Evolutionary conservation across 164 flowering plant species (phyloP).

Genomic region (Annona cherimola): DNA sequence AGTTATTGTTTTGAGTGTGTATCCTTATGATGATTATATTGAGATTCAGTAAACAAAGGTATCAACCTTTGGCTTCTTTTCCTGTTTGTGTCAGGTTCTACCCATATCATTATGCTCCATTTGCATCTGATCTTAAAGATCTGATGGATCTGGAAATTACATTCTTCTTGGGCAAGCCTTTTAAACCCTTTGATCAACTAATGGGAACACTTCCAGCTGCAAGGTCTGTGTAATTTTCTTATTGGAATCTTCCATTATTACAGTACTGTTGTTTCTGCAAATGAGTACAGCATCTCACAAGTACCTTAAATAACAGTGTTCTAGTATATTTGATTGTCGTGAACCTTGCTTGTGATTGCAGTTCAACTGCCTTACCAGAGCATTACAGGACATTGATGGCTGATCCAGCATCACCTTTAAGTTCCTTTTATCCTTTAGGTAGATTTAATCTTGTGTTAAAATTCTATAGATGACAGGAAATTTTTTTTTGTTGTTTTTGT

Average conservation of each 20-base stretch:
- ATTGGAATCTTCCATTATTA: background rate
- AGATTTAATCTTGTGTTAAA: constrained; percentile 11
- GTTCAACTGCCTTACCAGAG: constrained; percentile 80
- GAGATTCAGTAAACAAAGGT: background rate
- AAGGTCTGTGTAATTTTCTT: constrained; percentile 39
- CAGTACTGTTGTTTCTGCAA: background rate
- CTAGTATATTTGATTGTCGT: background rate
- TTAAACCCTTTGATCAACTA: constrained; percentile 97
- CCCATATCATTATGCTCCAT: constrained; percentile 98
- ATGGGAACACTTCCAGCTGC: constrained; percentile 97
- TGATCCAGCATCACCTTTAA: constrained; percentile 76
- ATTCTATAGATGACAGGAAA: background rate
- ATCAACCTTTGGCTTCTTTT: constrained; percentile 2
- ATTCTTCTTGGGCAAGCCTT: constrained; percentile 87
- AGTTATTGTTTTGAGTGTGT: background rate
- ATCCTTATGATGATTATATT: background rate
- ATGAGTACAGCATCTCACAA: background rate
- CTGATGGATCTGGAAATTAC: constrained; percentile 81
- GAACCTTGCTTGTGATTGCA: constrained; percentile 25
- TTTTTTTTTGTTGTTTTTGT: background rate
- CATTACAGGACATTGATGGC: constrained; percentile 75
- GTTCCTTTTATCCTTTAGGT: constrained; percentile 82
- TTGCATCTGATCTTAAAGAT: constrained; percentile 94
- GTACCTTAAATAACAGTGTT: background rate
- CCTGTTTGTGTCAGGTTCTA: constrained; percentile 66